Evolutionary conservation across 495 filamentous ascomycete species (phyloP), one percentile per base, ranked within the genome.

Genomic region (Penicillium bovifimosum): DNA sequence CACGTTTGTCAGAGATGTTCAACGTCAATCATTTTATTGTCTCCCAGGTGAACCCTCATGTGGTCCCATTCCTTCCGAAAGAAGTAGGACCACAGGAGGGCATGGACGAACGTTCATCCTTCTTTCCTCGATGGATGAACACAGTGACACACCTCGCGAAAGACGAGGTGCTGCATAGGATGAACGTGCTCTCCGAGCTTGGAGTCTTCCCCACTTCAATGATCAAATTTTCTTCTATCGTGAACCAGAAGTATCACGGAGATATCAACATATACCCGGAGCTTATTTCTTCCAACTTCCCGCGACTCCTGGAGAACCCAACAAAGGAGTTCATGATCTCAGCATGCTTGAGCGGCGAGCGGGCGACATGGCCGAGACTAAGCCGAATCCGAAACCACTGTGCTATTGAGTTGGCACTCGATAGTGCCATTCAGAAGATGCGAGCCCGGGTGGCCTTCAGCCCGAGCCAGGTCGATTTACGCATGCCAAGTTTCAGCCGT

Each of bases 21-120:
- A 96, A 96, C 62, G 91, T 96, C 69, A 97, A 96, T 63, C 91
- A 96, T 63, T 96, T 96, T 63, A 96, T 97, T 61, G 92, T 96
- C 28, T 96, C 91, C 0, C 92, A 97, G 63, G 90, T 95, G 40
- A 96, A 96, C 61, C 92, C 92, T 1, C 92, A 96, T 58, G 87
- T 96, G 27, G 84, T 95, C 0, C 91, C 91, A 6, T 96, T 97
- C 55, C 74, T 96, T 14, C 69, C 79, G 18, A 87, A 85, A 58
- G 85, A 91, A 51, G 84, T 88, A 49, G 77, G 79, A 9, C 70
- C 77, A 0, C 71, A 70, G 27, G 62, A 67, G 10, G 61, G 66
- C 32, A 58, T 68, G 27, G 64, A 63, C n/a, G 59, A 51, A 14
- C 65, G 65, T 20, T 67, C 73, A 26, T 70, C 69, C 11, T 64